Percentiles rank a stretch among this genome's conserved stretches.
Conservation (phyloP, 768 basidiomycete genomes). For the Termitomyces eurrhizus region DNA sequence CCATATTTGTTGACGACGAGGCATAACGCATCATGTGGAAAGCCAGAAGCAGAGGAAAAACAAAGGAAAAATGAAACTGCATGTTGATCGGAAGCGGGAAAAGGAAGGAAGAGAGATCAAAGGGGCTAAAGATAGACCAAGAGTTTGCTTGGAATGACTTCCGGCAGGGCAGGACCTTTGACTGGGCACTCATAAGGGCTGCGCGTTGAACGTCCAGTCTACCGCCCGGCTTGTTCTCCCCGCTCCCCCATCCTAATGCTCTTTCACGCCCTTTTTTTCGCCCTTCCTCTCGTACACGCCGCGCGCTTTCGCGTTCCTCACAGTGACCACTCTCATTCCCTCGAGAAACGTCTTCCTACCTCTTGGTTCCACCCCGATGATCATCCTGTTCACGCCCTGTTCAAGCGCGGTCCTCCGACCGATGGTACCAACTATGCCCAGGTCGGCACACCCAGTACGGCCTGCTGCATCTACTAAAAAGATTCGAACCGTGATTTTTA, state of each 20-base stretch:
- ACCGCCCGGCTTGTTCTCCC: not conserved
- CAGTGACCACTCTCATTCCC: conserved; percentile 27
- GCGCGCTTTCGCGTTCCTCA: conserved; percentile 18
- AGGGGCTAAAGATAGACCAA: not conserved
- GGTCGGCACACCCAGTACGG: conserved; percentile 59
- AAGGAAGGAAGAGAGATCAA: not conserved
- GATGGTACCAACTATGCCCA: conserved; percentile 49
- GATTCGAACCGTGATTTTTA: not conserved
- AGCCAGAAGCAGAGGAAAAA: not conserved
- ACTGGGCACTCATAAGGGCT: not conserved
- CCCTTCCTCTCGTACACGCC: conserved; percentile 22
- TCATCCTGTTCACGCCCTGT: conserved; percentile 61
- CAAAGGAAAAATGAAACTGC: not conserved
- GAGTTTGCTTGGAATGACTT: not conserved
- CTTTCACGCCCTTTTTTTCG: conserved; percentile 18
- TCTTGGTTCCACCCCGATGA: conserved; percentile 60
- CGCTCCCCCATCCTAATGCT: conserved; percentile 13
- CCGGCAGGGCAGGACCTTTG: not conserved
- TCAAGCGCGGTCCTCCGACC: conserved; percentile 44
- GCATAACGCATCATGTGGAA: not conserved
- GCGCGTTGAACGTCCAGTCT: not conserved
- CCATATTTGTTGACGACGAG: not conserved
- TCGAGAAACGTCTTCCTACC: conserved; percentile 27
- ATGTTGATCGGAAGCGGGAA: conserved; percentile 3
- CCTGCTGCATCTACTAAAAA: not conserved